phyloP scores from a whole-genome alignment of 1,284 basidiomycete species.

The Irpex lacteus region DNA sequence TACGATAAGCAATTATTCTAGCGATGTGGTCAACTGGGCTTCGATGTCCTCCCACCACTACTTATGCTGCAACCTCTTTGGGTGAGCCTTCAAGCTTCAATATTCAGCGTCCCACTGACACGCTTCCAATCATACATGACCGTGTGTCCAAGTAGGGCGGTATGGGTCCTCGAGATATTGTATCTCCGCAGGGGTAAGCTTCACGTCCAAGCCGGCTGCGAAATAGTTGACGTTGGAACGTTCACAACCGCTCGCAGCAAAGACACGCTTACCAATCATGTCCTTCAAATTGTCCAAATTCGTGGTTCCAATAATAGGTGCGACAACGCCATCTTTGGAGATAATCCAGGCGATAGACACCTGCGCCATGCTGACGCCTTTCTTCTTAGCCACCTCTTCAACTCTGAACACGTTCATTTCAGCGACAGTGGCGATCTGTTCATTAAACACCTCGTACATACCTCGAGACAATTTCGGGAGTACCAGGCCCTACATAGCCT shows the following conservation, averaged over 20 bases:
- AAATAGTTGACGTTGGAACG: neutral
- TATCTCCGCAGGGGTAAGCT: conserved; percentile 40
- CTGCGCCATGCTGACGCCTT: conserved; percentile 53
- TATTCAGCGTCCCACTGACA: too few species aligned
- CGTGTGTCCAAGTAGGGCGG: neutral
- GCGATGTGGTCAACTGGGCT: too few species aligned
- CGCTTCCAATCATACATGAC: neutral
- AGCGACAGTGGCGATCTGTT: conserved; percentile 5
- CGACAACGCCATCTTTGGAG: conserved; percentile 38
- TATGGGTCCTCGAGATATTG: conserved; percentile 28
- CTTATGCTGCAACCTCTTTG: too few species aligned
- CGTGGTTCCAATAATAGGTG: conserved; percentile 54
- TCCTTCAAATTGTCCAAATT: conserved; percentile 48
- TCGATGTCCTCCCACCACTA: too few species aligned
- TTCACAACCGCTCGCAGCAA: neutral
- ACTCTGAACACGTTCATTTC: conserved; percentile 30
- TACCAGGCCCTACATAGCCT: conserved; percentile 25
- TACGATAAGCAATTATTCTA: too few species aligned
- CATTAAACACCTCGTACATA: conserved; percentile 14
- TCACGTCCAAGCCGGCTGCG: conserved; percentile 28
- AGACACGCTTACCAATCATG: conserved; percentile 38
- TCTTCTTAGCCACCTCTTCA: conserved; percentile 51
- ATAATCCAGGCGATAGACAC: conserved; percentile 52
- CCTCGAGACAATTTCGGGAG: conserved; percentile 33
- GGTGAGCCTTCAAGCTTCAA: too few species aligned